phyloP scores from a whole-genome alignment of 2,329 filamentous ascomycete genomes.

The Aspergillus quadricinctus region DNA sequence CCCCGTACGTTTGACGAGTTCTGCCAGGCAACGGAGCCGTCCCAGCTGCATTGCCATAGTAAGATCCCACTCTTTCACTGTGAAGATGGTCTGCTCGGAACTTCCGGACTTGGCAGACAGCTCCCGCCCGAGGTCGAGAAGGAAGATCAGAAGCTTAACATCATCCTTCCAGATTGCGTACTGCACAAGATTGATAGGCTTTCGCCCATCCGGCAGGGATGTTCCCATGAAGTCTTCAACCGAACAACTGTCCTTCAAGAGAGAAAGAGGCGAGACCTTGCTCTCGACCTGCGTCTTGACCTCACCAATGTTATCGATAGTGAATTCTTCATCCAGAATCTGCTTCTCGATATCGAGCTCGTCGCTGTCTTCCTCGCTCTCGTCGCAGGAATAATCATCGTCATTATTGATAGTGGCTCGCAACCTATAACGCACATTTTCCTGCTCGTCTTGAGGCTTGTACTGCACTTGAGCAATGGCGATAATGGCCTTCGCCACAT shows the following conservation, averaged over 20 bases:
- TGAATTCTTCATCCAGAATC: constrained; percentile 63
- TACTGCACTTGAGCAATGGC: constrained; percentile 69
- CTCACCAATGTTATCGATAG: constrained; percentile 70
- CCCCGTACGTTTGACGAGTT: constrained; percentile 63
- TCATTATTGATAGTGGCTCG: constrained; percentile 28
- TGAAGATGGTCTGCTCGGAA: constrained; percentile 4
- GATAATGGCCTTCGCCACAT: constrained; percentile 62
- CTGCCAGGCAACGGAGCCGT: constrained; percentile 34
- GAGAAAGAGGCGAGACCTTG: constrained; percentile 49
- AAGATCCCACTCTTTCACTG: constrained; percentile 28
- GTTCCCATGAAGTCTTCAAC: constrained; percentile 21
- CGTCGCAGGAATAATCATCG: constrained; percentile 35
- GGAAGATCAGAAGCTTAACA: constrained; percentile 48
- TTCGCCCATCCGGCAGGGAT: not conserved
- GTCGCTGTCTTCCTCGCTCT: constrained; percentile 18
- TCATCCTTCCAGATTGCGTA: constrained; percentile 54
- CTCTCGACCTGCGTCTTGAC: constrained; percentile 66
- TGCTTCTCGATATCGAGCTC: constrained; percentile 40
- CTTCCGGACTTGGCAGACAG: constrained; percentile 7
- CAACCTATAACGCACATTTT: constrained; percentile 34
- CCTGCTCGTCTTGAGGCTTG: constrained; percentile 51
- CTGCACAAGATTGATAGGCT: constrained; percentile 26
- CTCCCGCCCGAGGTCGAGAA: constrained; percentile 51
- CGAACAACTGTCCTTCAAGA: constrained; percentile 45
- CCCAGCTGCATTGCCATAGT: constrained; percentile 42